Base-by-base conservation (phyloP, 2,329 filamentous ascomycete genomes). In the Alternaria gansuensis region DNA sequence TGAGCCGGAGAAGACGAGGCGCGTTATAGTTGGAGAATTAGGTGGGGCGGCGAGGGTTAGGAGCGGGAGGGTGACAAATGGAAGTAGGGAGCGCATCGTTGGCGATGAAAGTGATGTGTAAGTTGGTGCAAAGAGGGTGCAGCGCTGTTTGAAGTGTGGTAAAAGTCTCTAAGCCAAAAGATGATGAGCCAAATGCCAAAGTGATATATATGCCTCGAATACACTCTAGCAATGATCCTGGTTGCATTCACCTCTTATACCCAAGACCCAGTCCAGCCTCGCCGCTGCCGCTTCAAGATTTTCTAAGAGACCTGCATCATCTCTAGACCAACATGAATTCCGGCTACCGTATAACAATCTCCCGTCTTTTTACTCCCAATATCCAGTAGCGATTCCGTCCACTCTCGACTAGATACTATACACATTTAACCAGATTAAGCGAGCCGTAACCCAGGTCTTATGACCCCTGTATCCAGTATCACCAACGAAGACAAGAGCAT, bases 1-100 rank as follows among this genome's bases (percentile, higher is more conserved):
- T 10, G 56, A 57, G 17, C 72, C 72, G 1, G 72, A 73, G 50
- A 71, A 69, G 41, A 63, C 57, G 28, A 72, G 44, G 6, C 59
- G 63, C 11, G 69, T 71, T 37, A 75, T 73, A n/a, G 44, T 58
- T 9, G 72, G 71, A 9, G 65, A 40, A 5, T 36, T 29, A 4
- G 66, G 64, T 29, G 71, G 72, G 2, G 69, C 67, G 17, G 69
- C 67, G 29, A 63, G 31, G 48, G 53, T 28, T 17, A 70, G 52
- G 10, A 61, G 53, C 21, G 65, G 62, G 4, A 63, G 52, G 4
- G 57, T 43, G 48, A 66, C 55, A 40, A 67, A 44, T 41, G 66
- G 44, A 46, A 73, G 41, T 29, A 64, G 34, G 24, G 60, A 62
- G 14, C 59, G 61, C 64, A 66, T 70, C 14, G 13, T 66, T 33